Percentiles rank a stretch among this genome's conserved stretches.
Conservation (phyloP, 2,329 filamentous ascomycete genomes). For the Cordyceps cateniannulata region DNA sequence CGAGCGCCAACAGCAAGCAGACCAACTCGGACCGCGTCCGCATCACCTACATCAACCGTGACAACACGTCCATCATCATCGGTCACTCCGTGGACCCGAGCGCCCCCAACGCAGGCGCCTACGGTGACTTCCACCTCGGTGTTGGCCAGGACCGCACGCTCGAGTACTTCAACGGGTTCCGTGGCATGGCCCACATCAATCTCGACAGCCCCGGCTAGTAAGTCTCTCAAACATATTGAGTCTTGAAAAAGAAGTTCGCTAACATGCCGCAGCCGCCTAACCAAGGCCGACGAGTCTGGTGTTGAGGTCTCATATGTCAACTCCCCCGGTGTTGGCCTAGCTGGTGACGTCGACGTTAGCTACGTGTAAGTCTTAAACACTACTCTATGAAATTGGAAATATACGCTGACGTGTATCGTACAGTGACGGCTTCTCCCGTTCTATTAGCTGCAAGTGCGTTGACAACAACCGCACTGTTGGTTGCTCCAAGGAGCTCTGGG, state of each 20-base stretch:
- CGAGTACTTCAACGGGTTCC: neutral
- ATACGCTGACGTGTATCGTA: neutral
- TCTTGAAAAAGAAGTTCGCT: neutral
- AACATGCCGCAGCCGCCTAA: neutral
- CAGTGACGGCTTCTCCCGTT: neutral
- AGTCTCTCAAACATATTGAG: neutral
- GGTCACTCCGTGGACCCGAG: neutral
- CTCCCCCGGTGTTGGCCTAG: neutral
- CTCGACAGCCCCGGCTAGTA: neutral
- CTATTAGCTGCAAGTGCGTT: slow-evolving; percentile 2
- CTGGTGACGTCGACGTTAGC: slow-evolving; percentile 4
- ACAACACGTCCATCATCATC: slow-evolving; percentile 4
- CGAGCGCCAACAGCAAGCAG: neutral
- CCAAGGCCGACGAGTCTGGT: neutral
- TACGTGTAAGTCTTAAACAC: neutral
- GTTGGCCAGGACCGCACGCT: neutral
- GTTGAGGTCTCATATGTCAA: slow-evolving; percentile 2
- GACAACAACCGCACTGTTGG: neutral
- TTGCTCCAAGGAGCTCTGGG: slow-evolving; percentile 5
- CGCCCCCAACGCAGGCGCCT: neutral
- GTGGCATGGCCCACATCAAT: neutral
- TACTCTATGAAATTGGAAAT: no score
- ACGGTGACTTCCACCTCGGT: slow-evolving; percentile 1
- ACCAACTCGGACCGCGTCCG: slow-evolving; percentile 2
- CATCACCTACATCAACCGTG: slow-evolving; percentile 5